Evolutionary conservation across 148 eudicot genomes (phyloP).

Genomic region (Persicaria tinctoria): DNA sequence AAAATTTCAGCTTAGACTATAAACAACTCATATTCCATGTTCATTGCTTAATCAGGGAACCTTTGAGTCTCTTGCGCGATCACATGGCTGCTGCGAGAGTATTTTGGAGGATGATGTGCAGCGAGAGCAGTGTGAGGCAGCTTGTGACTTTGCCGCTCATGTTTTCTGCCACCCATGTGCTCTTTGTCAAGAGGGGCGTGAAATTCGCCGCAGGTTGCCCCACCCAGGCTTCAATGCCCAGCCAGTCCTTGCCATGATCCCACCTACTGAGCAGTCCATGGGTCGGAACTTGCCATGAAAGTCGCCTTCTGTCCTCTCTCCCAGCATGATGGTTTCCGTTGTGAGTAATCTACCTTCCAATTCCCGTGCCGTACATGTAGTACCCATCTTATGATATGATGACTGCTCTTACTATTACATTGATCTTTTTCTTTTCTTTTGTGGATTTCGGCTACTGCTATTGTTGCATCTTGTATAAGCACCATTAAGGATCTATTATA

Average conservation of each 20-base stretch:
- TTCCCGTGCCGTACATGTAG: background rate
- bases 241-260: constrained; percentile 54
- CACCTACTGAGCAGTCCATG: constrained; percentile 72
- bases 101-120: constrained; percentile 54
- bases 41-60: constrained; percentile 46
- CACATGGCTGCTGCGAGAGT: constrained; percentile 59
- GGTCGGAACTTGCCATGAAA: constrained; percentile 37
- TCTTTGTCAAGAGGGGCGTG: constrained; percentile 95
- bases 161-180: constrained; percentile 78
- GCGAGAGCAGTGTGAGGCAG: constrained; percentile 65
- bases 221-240: constrained; percentile 74
- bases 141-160: constrained; percentile 77
- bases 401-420: background rate
- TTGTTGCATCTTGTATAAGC: background rate
- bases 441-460: background rate
- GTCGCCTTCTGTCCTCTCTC: background rate
- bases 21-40: background rate
- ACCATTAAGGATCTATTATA: background rate
- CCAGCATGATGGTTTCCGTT: background rate
- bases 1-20: no score
- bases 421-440: no score
- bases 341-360: constrained; percentile 1
- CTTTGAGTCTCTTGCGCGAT: constrained; percentile 51
- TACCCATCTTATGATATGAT: constrained; percentile 2
- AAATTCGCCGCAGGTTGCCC: constrained; percentile 80